A percentile compares a stretch with the other conserved stretches of the same genome.
These are phyloP conservation scores for Prunus mume DNA, from an alignment of 306 rosid species.

Conservation along the genomic window DNA sequence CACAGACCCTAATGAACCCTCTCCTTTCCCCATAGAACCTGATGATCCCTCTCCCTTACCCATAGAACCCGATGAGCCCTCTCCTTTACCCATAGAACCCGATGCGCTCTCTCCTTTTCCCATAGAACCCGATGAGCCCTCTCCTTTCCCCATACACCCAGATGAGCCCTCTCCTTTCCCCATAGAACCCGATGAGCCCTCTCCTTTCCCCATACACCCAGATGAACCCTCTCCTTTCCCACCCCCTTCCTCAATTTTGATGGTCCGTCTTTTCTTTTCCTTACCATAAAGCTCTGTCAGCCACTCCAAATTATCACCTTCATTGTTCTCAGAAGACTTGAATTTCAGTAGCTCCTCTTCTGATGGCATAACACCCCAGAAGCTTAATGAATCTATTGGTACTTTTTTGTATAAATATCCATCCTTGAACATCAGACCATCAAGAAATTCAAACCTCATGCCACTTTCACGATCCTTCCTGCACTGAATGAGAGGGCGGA, in stretches of 20 bases:
- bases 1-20: conserved; percentile 27
- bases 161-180: conserved; percentile 9
- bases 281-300: conserved; percentile 86
- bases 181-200: not conserved
- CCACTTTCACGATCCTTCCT: conserved; percentile 77
- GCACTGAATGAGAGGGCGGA: conserved; percentile 76
- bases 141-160: conserved; percentile 32
- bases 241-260: conserved; percentile 49
- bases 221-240: conserved; percentile 62
- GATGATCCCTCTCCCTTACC: conserved; percentile 53
- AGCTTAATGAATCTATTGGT: conserved; percentile 71
- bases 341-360: conserved; percentile 83
- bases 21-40: conserved; percentile 20
- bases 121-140: conserved; percentile 23
- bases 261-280: conserved; percentile 47
- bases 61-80: conserved; percentile 50
- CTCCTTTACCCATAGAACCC: conserved; percentile 47
- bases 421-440: conserved; percentile 77
- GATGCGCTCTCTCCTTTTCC: conserved; percentile 54
- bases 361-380: conserved; percentile 79
- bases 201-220: conserved; percentile 18
- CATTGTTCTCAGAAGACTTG: conserved; percentile 56
- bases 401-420: conserved; percentile 86
- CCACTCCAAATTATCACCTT: conserved; percentile 73
- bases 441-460: conserved; percentile 62